phyloP scores from a whole-genome alignment of 768 basidiomycete genomes.

The Boletus barrowsii region DNA sequence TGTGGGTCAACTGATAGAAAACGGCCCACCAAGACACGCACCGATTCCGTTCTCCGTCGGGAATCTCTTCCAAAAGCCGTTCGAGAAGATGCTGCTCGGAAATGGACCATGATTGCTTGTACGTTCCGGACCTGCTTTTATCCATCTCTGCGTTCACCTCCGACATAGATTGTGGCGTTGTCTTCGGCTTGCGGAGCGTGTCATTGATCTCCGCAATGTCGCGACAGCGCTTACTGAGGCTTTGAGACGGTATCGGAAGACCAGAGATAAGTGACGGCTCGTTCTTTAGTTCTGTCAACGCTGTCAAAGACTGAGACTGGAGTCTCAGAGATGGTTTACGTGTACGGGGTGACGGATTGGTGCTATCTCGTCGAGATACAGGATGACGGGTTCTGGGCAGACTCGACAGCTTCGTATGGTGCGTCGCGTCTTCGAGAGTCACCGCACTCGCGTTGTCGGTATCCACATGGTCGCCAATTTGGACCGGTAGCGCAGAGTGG shows the following conservation, averaged over 20 bases:
- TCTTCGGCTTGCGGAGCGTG: slow-evolving; percentile 11
- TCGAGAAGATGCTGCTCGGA: slow-evolving; percentile 78
- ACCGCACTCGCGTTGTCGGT: slow-evolving; percentile 8
- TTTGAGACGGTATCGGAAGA: slow-evolving; percentile 13
- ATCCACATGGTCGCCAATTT: slow-evolving; percentile 10
- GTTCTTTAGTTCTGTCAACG: slow-evolving; percentile 5
- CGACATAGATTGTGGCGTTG: slow-evolving; percentile 12
- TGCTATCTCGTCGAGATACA: slow-evolving; percentile 7
- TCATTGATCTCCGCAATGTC: slow-evolving; percentile 19
- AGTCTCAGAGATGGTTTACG: slow-evolving; percentile 33
- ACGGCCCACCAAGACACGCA: slow-evolving; percentile 27
- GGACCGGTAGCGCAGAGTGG: slow-evolving; percentile 17
- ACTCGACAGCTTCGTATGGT: background rate
- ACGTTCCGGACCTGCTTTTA: slow-evolving; percentile 52
- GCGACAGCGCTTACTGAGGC: slow-evolving; percentile 28
- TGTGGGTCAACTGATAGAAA: slow-evolving; percentile 9
- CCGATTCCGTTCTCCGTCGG: slow-evolving; percentile 75
- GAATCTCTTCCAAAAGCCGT: slow-evolving; percentile 69
- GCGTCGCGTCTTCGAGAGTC: slow-evolving; percentile 1
- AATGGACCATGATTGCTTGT: slow-evolving; percentile 76
- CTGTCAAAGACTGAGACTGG: slow-evolving; percentile 18
- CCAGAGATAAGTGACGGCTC: slow-evolving; percentile 6
- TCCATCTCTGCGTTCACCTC: slow-evolving; percentile 22
- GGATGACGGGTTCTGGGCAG: background rate
- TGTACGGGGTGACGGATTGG: slow-evolving; percentile 18